These are phyloP conservation scores for Thielaviopsis punctulata DNA, from an alignment of 2,329 filamentous ascomycete genomes.

Conservation along the genomic window DNA sequence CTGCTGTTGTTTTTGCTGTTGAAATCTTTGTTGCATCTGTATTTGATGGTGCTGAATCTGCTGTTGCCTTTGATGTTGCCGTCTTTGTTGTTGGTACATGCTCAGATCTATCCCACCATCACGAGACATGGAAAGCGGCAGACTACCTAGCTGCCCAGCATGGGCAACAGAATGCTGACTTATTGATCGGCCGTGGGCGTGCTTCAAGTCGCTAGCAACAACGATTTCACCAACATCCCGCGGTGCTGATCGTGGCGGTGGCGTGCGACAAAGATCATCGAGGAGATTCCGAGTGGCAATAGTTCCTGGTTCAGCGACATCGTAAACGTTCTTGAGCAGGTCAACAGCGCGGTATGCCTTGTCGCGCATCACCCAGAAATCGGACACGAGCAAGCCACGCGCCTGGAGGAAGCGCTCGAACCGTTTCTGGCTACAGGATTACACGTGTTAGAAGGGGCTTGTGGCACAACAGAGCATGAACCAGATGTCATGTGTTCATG, in stretches of 20 bases:
- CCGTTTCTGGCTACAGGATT: conserved; percentile 39
- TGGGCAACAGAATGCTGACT: background rate
- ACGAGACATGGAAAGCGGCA: background rate
- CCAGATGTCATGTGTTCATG: background rate
- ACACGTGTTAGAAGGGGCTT: background rate
- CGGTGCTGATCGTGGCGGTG: conserved; percentile 3
- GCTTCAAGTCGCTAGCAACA: background rate
- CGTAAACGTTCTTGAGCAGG: conserved; percentile 10
- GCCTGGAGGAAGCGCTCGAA: conserved; percentile 50
- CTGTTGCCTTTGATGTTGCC: background rate
- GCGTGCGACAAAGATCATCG: conserved; percentile 4
- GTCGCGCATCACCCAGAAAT: conserved; percentile 12
- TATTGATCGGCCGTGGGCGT: background rate
- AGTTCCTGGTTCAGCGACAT: conserved; percentile 12
- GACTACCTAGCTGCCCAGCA: background rate
- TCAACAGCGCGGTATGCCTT: conserved; percentile 9
- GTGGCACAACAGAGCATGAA: too few relatives aligned
- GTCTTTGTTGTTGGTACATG: background rate
- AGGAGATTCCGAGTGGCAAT: conserved; percentile 8
- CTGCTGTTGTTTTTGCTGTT: background rate
- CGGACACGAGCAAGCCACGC: conserved; percentile 26
- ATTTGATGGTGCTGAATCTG: background rate
- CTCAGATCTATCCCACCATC: background rate
- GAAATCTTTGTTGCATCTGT: background rate
- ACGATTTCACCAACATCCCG: conserved; percentile 8